A percentile compares a stretch with the other conserved stretches of the same genome.
phyloP scores from a whole-genome alignment of 164 flowering plant genomes.

The Paratinospora sagittata region DNA sequence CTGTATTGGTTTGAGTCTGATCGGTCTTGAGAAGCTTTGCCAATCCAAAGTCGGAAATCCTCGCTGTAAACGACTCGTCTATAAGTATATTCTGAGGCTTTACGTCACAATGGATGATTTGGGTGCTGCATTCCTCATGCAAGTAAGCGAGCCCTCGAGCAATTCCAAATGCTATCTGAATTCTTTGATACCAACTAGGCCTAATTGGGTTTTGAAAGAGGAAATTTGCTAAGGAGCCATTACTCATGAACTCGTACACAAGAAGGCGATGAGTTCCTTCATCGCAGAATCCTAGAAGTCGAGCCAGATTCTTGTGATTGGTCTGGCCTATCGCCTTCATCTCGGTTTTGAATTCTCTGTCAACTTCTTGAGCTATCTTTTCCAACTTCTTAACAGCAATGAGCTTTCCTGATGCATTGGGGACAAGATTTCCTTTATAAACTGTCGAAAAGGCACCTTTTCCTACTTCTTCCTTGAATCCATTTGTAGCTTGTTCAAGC shows the following conservation, averaged over 20 bases:
- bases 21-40: conserved; percentile 21
- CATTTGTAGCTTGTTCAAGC: conserved; percentile 19
- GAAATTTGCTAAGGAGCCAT: conserved; percentile 16
- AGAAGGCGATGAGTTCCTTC: conserved; percentile 19
- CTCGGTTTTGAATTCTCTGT: conserved; percentile 20
- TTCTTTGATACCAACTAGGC: conserved; percentile 18
- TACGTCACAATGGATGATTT: conserved; percentile 24
- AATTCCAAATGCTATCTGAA: conserved; percentile 18
- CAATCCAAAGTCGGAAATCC: conserved; percentile 28
- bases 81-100: conserved; percentile 26
- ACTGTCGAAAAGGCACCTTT: conserved; percentile 11
- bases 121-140: conserved; percentile 22
- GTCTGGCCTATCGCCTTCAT: conserved; percentile 19
- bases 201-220: conserved; percentile 17
- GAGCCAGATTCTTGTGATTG: conserved; percentile 24
- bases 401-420: neutral
- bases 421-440: conserved; percentile 15
- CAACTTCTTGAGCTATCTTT: conserved; percentile 9
- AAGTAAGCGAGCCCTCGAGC: conserved; percentile 22
- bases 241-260: conserved; percentile 25
- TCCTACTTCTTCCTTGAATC: conserved; percentile 17
- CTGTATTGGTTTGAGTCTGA: conserved; percentile 18
- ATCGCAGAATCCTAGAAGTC: conserved; percentile 23
- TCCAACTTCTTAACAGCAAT: conserved; percentile 22
- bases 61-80: conserved; percentile 13